phyloP scores from a whole-genome alignment of 2,329 filamentous ascomycete genomes.

The Aureobasidium musti region DNA sequence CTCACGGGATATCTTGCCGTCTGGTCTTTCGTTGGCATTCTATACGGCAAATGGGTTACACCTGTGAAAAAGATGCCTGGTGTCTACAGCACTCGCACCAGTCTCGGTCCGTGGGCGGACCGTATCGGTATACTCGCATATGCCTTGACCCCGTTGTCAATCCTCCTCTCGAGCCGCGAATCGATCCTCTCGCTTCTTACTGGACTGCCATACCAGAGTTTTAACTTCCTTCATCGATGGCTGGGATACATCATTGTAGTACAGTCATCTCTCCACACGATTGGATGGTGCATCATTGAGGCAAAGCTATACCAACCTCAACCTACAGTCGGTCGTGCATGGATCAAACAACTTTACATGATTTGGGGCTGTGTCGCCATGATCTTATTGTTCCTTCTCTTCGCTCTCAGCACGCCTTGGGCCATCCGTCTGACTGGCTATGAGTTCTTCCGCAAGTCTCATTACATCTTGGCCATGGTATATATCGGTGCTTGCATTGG shows the following conservation, averaged over 20 bases:
- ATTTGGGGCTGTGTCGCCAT: slow-evolving; percentile 73
- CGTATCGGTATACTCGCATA: slow-evolving; percentile 71
- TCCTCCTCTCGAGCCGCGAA: slow-evolving; percentile 67
- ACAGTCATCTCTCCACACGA: slow-evolving; percentile 68
- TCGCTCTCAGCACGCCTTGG: slow-evolving; percentile 60
- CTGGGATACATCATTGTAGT: slow-evolving; percentile 70
- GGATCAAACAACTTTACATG: slow-evolving; percentile 67
- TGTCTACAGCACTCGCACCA: slow-evolving; percentile 64
- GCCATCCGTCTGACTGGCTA: slow-evolving; percentile 69
- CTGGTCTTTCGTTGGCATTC: slow-evolving; percentile 61
- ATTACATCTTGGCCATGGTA: slow-evolving; percentile 71
- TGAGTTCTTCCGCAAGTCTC: slow-evolving; percentile 73
- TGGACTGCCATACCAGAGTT: slow-evolving; percentile 72
- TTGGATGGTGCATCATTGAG: slow-evolving; percentile 70
- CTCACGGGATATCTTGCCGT: slow-evolving; percentile 60
- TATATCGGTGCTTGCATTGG: slow-evolving; percentile 76
- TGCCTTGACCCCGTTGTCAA: slow-evolving; percentile 69
- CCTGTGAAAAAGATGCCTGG: slow-evolving; percentile 62
- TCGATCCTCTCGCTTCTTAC: slow-evolving; percentile 69
- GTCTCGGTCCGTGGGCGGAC: slow-evolving; percentile 68
- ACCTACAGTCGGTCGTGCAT: slow-evolving; percentile 58
- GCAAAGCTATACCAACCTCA: slow-evolving; percentile 70
- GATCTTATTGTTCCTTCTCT: slow-evolving; percentile 62
- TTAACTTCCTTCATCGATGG: slow-evolving; percentile 79
- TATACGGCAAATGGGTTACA: slow-evolving; percentile 69